Conservation (phyloP, 306 rosid species). For the Aeschynomene evenia region DNA sequence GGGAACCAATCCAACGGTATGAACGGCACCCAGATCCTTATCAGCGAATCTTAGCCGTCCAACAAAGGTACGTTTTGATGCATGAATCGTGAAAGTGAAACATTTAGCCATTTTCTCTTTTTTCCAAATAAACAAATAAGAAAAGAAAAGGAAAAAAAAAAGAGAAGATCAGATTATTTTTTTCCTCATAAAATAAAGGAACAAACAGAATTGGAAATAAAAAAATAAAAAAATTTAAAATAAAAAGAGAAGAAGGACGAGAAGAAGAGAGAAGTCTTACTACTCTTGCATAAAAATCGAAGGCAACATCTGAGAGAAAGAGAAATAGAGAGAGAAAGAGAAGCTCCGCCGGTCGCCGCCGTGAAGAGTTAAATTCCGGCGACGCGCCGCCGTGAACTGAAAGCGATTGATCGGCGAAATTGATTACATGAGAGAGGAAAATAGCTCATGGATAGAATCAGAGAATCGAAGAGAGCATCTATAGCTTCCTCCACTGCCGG, state of each 20-base stretch:
- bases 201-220: slow-evolving; percentile 18
- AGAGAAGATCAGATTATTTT: slow-evolving; percentile 13
- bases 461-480: slow-evolving; percentile 56
- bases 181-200: slow-evolving; percentile 31
- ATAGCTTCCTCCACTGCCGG: slow-evolving; percentile 32
- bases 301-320: neutral
- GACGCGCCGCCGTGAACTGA: slow-evolving; percentile 6
- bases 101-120: slow-evolving; percentile 12
- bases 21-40: neutral
- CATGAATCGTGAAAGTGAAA: slow-evolving; percentile 29
- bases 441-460: slow-evolving; percentile 52
- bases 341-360: neutral
- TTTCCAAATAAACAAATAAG: neutral
- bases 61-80: neutral
- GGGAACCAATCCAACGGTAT: neutral
- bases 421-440: slow-evolving; percentile 41
- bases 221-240: neutral
- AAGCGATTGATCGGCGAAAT: neutral
- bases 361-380: slow-evolving; percentile 27
- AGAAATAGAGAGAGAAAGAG: neutral
- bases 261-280: neutral
- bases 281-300: neutral
- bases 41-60: slow-evolving; percentile 26
- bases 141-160: no score
- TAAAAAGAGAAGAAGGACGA: neutral